These are phyloP conservation scores for Fusarium annulatum DNA, from an alignment of 2,329 filamentous ascomycete species.

Conservation along the genomic window DNA sequence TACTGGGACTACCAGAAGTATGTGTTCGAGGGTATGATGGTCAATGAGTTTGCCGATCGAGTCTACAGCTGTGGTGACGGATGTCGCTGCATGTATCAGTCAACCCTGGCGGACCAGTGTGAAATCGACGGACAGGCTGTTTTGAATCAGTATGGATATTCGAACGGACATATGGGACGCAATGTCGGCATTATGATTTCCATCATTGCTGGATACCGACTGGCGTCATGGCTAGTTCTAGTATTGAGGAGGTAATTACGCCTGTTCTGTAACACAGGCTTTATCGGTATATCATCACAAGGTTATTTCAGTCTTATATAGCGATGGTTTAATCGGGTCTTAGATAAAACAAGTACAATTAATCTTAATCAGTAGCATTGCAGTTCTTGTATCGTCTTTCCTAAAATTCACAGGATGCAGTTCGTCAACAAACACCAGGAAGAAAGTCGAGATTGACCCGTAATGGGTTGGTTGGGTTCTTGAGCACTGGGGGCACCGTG, in stretches of 20 bases:
- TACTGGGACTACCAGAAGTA: constrained; percentile 91
- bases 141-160: constrained; percentile 76
- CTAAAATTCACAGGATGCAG: neutral
- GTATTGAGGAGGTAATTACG: constrained; percentile 41
- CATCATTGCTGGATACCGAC: constrained; percentile 71
- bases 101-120: constrained; percentile 64
- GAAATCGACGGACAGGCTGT: constrained; percentile 78
- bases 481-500: constrained; percentile 65
- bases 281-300: neutral
- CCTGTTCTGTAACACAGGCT: neutral
- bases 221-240: constrained; percentile 72
- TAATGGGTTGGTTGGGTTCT: constrained; percentile 57
- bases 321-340: neutral
- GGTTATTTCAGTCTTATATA: neutral
- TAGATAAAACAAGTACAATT: neutral
- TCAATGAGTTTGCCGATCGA: constrained; percentile 80
- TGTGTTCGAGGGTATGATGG: constrained; percentile 93
- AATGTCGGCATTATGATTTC: constrained; percentile 81
- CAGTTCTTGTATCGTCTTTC: neutral
- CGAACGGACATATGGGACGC: constrained; percentile 75
- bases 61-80: constrained; percentile 61
- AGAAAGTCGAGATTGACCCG: constrained; percentile 51
- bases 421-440: constrained; percentile 28
- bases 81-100: constrained; percentile 79
- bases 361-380: neutral